Evolutionary conservation across 2,329 filamentous ascomycete genomes (phyloP).

Genomic region (Ascochyta lentis): DNA sequence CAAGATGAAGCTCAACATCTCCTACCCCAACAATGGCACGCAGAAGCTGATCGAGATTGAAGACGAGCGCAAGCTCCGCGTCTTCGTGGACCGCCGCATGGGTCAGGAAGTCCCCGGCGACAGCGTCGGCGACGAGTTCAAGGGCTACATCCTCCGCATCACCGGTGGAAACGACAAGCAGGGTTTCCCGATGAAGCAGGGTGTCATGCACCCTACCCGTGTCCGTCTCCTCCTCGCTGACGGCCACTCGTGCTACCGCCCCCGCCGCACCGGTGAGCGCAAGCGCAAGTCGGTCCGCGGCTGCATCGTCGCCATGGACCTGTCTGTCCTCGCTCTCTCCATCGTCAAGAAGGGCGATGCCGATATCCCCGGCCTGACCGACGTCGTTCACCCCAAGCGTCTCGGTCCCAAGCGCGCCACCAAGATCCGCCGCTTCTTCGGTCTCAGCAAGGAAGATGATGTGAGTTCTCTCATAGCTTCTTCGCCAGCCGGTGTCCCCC

Average conservation of each 20-base stretch:
- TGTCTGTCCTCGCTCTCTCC: constrained; percentile 91
- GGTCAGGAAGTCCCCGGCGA: constrained; percentile 91
- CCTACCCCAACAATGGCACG: constrained; percentile 98
- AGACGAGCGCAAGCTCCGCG: constrained; percentile 98
- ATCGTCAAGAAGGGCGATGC: constrained; percentile 97
- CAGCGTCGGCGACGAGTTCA: constrained; percentile 98
- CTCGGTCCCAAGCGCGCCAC: constrained; percentile 99
- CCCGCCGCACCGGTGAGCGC: constrained; percentile 96
- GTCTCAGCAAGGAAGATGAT: constrained; percentile 99
- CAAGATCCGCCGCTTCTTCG: constrained; percentile 99
- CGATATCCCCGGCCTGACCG: constrained; percentile 95
- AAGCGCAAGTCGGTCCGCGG: constrained; percentile 99
- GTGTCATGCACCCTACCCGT: constrained; percentile 98
- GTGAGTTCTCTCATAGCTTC: constrained; percentile 78
- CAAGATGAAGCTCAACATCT: constrained; percentile 79
- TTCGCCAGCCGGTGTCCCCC: constrained; percentile 63
- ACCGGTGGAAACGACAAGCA: constrained; percentile 99
- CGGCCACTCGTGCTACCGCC: constrained; percentile 99
- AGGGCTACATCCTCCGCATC: constrained; percentile 99
- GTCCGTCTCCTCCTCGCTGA: constrained; percentile 94
- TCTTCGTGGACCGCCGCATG: constrained; percentile 99
- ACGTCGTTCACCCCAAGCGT: constrained; percentile 98
- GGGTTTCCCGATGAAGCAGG: constrained; percentile 99
- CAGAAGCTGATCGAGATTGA: constrained; percentile 99
- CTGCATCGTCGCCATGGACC: constrained; percentile 96